Conservation (phyloP, 805 yeast genomes). For the Wickerhamiella cacticola region DNA sequence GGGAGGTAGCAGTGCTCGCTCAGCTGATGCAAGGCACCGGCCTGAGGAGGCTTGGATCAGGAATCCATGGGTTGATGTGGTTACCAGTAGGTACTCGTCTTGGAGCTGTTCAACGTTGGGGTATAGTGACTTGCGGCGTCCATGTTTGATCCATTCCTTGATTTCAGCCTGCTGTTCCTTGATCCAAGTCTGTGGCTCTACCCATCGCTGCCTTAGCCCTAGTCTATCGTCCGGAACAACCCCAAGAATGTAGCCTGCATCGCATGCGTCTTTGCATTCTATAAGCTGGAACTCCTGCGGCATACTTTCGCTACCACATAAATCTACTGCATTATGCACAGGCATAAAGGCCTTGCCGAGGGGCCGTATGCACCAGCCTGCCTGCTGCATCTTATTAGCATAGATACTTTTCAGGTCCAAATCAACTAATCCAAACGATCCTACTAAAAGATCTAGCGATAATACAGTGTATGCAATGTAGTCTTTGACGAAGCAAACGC, state of each 20-base stretch:
- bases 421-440: slow-evolving; percentile 3
- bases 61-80: slow-evolving; percentile 4
- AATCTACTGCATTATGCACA: neutral
- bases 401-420: neutral
- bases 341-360: neutral
- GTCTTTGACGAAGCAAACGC: neutral
- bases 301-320: slow-evolving; percentile 1
- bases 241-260: neutral
- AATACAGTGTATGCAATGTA: slow-evolving; percentile 2
- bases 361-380: slow-evolving; percentile 8
- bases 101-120: neutral
- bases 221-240: neutral
- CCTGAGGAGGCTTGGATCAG: slow-evolving; percentile 2
- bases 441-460: neutral
- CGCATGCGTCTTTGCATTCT: neutral
- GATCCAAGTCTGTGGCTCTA: slow-evolving; percentile 6
- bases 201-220: slow-evolving; percentile 1
- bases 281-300: neutral
- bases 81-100: neutral
- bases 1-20: slow-evolving; percentile 4
- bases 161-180: slow-evolving; percentile 1
- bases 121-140: slow-evolving; percentile 4
- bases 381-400: slow-evolving; percentile 3
- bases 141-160: slow-evolving; percentile 9
- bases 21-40: neutral